Evolutionary conservation across 2,329 filamentous ascomycete genomes (phyloP), one percentile per base, ranked within the genome.

Genomic region (Botryotinia narcissicola): DNA sequence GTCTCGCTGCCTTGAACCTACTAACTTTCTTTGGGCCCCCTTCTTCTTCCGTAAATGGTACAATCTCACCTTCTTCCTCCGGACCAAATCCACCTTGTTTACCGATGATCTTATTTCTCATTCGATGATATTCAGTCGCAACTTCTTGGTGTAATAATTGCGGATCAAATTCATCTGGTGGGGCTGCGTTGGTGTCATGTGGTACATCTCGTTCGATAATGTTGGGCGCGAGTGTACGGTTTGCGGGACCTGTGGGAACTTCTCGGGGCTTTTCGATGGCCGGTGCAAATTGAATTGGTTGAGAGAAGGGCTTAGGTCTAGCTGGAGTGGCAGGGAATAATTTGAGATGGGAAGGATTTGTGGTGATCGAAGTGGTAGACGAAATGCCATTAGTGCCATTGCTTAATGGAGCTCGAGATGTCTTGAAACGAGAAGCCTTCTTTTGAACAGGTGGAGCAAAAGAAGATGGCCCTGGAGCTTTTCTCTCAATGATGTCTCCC

Each of bases 51-150:
- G 91, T 90, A 62, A 94, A 84, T 1, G 92, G 88, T 70, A 92
- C 87, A 64, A 90, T 88, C 29, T 88, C 84, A 63, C 86, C 87
- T 70, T 88, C 86, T 74, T 92, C 89, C 77, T 94, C 89, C 73
- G 89, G 87, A 78, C 92, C 84, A 81, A 97, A 97, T 4, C 94
- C 94, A 70, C 94, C 94, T 78, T 96, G 90, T 78, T 90, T 88
- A 77, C 94, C 90, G 71, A 98, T 94, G 82, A 97, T 91, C 79
- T 88, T 89, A 80, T 95, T 97, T 32, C 95, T 91, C 81, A 93
- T 86, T 62, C 89, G 90, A 81, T 97, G 92, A 82, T 97, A 97
- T 80, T 97, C 93, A 54, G 89, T 88, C 12, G 93, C 91, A 22
- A 97, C 90, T 81, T 97, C 92, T 75, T 93, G 90, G 71, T 92